phyloP scores from a whole-genome alignment of 805 yeast genomes.

The Candida lessepsii region DNA sequence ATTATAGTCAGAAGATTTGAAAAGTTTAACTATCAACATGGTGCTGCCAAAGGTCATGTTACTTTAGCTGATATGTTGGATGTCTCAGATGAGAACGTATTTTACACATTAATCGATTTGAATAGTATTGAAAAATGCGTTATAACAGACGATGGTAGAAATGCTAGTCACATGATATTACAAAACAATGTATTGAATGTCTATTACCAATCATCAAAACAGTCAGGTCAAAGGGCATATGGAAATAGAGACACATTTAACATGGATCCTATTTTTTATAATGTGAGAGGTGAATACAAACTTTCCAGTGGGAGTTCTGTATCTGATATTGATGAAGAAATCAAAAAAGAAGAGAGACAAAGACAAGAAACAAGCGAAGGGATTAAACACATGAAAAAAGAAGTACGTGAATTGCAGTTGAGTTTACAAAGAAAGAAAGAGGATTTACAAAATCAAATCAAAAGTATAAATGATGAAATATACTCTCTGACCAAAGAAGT shows the following conservation, averaged over 20 bases:
- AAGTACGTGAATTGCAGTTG: conserved; percentile 10
- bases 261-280: conserved; percentile 54
- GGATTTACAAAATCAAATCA: conserved; percentile 9
- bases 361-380: background rate
- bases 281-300: conserved; percentile 11
- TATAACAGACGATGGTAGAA: conserved; percentile 48
- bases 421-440: conserved; percentile 10
- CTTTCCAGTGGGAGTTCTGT: conserved; percentile 6
- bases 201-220: conserved; percentile 40
- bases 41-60: conserved; percentile 42
- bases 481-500: conserved; percentile 20
- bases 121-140: conserved; percentile 58
- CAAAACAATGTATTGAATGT: conserved; percentile 42
- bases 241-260: conserved; percentile 41
- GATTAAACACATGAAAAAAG: conserved; percentile 9
- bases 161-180: conserved; percentile 45
- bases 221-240: conserved; percentile 46
- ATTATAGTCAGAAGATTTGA: conserved; percentile 57
- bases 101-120: conserved; percentile 63
- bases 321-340: conserved; percentile 9
- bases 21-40: conserved; percentile 49
- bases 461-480: background rate
- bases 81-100: conserved; percentile 52
- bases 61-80: conserved; percentile 63
- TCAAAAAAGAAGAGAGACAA: background rate